Base-by-base conservation (phyloP, 768 basidiomycete species). In the Galerina marginata region DNA sequence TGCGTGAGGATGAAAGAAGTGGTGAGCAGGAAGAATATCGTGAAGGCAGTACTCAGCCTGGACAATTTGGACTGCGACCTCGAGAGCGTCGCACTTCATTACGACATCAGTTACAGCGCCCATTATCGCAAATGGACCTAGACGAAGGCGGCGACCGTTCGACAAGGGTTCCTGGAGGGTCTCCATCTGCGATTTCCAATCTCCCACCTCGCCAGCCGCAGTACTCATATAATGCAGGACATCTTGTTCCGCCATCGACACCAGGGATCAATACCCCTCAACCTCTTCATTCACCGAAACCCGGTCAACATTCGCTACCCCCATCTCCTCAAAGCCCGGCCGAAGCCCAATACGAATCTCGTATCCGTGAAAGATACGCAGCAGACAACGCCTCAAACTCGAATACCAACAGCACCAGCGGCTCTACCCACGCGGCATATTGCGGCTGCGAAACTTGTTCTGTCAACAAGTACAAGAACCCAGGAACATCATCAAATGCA, bases 401-500 rank as follows among this genome's bases (percentile, higher is more conserved):
- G 23, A 56, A 57, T 33, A 65, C 57, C 59, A 62, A 54, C 50
- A 61, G 54, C 44, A 52, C 56, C 58, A 60, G 58, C 62, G 70
- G 67, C 20, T 50, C 72, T 12, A 69, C 72, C 7, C 89, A 91
- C 61, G 85, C 86, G 1, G 80, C 85, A 0, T 86, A 83, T 65
- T 91, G 89, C 57, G 87, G 87, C 14, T 91, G 89, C 65, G 85
- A 85, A 54, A 72, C 78, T 0, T 90, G 89, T 65, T 88, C 89
- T 4, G 77, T 81, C 11, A 73, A 75, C 49, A 86, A 87, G 62
- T 91, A 91, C 69, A 79, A 75, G 60, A 55, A 59, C 10, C 62
- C 69, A 11, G 75, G 75, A 10, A 64, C 71, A 2, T 70, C 73
- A 23, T 75, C 79, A 57, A 42, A 39, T 26, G 23, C n/a, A 20